phyloP scores from a whole-genome alignment of 441 rosid species.

The Mallotus japonicus region DNA sequence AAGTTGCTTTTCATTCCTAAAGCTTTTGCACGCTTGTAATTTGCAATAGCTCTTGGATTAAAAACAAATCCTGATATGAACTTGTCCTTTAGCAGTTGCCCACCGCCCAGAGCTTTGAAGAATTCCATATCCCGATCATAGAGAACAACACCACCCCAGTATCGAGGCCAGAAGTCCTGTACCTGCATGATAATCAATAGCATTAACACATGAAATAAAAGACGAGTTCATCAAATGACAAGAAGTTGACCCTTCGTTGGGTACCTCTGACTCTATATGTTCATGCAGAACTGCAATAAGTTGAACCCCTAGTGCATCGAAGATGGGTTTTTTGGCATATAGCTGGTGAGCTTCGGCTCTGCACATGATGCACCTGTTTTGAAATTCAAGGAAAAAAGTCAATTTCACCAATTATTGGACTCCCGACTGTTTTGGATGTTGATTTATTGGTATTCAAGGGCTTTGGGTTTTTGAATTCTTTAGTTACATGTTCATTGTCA shows the following conservation, averaged over 20 bases:
- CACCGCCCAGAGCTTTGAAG: conserved; percentile 71
- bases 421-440: background rate
- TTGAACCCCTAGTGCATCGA: conserved; percentile 61
- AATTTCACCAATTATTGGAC: conserved; percentile 11
- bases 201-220: conserved; percentile 13
- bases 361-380: conserved; percentile 71
- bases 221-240: conserved; percentile 8
- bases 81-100: conserved; percentile 60
- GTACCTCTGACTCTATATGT: conserved; percentile 61
- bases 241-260: conserved; percentile 11
- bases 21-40: conserved; percentile 63
- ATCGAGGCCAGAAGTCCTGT: conserved; percentile 68
- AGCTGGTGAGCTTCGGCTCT: conserved; percentile 74
- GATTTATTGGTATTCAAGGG: conserved; percentile 1
- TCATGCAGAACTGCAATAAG: conserved; percentile 66
- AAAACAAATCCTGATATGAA: conserved; percentile 66
- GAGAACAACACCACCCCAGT: conserved; percentile 63
- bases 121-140: conserved; percentile 53
- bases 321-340: conserved; percentile 56
- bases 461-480: background rate
- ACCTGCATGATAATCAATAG: conserved; percentile 33
- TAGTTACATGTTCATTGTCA: background rate
- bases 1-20: conserved; percentile 47
- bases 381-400: conserved; percentile 20
- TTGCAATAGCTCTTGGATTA: conserved; percentile 64